These are phyloP conservation scores for Cucurbita ficifolia DNA, from an alignment of 306 rosid species.

Conservation along the genomic window DNA sequence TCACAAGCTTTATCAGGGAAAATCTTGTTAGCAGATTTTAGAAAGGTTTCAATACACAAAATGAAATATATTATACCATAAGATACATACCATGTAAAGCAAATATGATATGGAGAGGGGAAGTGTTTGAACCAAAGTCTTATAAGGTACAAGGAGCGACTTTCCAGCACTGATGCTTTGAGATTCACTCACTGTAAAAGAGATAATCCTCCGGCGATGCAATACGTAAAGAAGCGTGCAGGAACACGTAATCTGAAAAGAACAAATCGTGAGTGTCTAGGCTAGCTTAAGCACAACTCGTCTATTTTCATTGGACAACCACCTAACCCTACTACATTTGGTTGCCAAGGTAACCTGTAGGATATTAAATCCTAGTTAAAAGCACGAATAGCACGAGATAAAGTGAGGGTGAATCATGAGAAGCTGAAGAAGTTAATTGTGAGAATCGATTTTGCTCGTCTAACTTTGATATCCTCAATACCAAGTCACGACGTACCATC, in stretches of 20 bases:
- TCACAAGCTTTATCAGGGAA: constrained; percentile 41
- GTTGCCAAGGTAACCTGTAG: not conserved
- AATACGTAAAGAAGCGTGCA: constrained; percentile 49
- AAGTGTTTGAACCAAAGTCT: constrained; percentile 65
- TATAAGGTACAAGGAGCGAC: constrained; percentile 41
- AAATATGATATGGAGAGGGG: constrained; percentile 81
- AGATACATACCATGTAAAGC: constrained; percentile 62
- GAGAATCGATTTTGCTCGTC: too few relatives aligned
- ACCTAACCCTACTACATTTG: not conserved
- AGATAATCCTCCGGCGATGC: constrained; percentile 57
- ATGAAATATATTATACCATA: not conserved
- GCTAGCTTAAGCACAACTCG: not conserved
- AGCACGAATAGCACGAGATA: too few relatives aligned
- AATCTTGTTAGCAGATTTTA: not conserved
- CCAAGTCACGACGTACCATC: too few relatives aligned
- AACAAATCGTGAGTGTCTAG: too few relatives aligned
- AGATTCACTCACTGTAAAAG: constrained; percentile 49
- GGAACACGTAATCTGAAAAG: constrained; percentile 58
- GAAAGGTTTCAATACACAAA: constrained; percentile 3
- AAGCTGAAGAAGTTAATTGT: too few relatives aligned
- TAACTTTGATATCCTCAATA: too few relatives aligned
- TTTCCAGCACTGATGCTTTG: constrained; percentile 26
- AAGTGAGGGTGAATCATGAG: too few relatives aligned
- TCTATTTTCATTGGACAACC: not conserved
- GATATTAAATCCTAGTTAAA: not conserved